Evolutionary conservation across 192 early-diverging fungal genomes (phyloP), one percentile per base, ranked within the genome.

Genomic region (Coemansia sp.): DNA sequence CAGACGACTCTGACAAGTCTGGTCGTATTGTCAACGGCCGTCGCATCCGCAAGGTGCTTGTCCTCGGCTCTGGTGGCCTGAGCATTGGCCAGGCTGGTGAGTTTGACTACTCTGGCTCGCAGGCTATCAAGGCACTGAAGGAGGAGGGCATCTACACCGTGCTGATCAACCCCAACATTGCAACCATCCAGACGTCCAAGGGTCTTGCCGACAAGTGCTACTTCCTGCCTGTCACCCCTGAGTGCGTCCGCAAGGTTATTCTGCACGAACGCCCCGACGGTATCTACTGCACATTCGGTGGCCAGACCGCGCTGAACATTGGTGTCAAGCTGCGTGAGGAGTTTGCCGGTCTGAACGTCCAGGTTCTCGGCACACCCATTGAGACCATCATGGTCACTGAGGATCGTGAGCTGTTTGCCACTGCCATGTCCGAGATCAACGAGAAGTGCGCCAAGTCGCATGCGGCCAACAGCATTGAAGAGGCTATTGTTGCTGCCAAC

Each of bases 31-130:
- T 76, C 51, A 67, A 81, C 34, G 73, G 83, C 45, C 92, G 83
- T 34, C 80, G 69, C 59, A 86, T 87, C 79, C 89, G 89, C 68
- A 97, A 96, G 81, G 96, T 97, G 19, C 83, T 99, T 54, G 87
- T 99, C 25, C 84, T 99, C 42, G 96, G 96, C 46, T 95, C 93
- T 19, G 96, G 96, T 43, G 96, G 96, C 58, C 76, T 99, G 56
- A 93, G 91, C 18, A 98, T 98, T 67, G 96, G 96, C 39, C 96
- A 98, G 80, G 96, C 96, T 42, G 96, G 95, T 48, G 95, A 98
- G 83, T 98, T 98, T 64, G 95, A 98, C 78, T 98, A 98, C 81
- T 98, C 95, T 68, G 94, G 94, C 39, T 92, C 91, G 30, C 83
- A 93, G 80, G 95, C 95, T 6, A 98, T 98, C 84, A 98, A 98